Evolutionary conservation across 2,329 filamentous ascomycete genomes (phyloP).

Genomic region (Thermothelomyces thermophilus): DNA sequence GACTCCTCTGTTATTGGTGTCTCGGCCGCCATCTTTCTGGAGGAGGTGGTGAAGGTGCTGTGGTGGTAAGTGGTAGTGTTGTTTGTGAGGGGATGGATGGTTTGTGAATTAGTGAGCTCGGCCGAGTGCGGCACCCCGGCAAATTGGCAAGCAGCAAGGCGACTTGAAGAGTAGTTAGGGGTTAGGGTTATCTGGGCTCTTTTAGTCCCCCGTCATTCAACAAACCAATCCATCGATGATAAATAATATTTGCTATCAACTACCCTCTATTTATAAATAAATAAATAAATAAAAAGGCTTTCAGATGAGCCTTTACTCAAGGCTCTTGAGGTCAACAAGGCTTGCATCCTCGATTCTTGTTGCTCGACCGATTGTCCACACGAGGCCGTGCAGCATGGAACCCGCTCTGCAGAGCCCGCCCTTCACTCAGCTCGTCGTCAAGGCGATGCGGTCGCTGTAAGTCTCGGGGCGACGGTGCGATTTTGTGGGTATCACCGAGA

Average conservation of each 20-base stretch:
- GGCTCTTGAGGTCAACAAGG: constrained; percentile 1
- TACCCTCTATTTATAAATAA: no score
- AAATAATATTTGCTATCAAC: no score
- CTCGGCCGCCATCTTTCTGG: constrained; percentile 39
- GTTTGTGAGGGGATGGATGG: no score
- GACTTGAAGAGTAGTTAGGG: not conserved
- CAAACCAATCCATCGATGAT: no score
- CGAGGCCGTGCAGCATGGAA: constrained; percentile 18
- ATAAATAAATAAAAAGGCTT: no score
- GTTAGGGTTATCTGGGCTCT: constrained; percentile 12
- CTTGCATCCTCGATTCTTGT: constrained; percentile 2
- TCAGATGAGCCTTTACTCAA: constrained; percentile 8
- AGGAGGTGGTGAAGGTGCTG: not conserved
- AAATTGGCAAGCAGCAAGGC: constrained; percentile 3
- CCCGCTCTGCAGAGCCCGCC: constrained; percentile 21
- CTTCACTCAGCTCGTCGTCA: constrained; percentile 58
- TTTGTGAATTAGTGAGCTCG: not conserved
- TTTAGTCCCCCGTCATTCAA: no score
- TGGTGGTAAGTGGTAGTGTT: not conserved
- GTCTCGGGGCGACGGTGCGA: no score
- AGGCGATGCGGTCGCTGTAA: constrained; percentile 72
- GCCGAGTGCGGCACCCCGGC: not conserved
- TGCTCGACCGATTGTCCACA: not conserved
- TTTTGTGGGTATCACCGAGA: no score
- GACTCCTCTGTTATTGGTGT: constrained; percentile 64